phyloP scores from a whole-genome alignment of 169 alveolate species.

The Condylostoma magnum region DNA sequence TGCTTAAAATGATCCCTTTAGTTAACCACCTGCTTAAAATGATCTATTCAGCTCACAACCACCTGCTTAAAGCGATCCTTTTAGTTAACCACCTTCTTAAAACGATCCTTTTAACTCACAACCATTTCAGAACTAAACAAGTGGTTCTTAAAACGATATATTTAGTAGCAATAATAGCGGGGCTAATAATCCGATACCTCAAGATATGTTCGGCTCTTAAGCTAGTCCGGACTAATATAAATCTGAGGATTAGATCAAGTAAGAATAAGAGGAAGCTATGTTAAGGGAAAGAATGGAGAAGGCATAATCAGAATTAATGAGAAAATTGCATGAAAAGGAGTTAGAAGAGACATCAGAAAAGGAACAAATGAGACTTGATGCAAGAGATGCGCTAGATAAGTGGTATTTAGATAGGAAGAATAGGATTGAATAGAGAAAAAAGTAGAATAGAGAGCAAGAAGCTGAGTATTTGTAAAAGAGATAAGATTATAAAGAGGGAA shows the following conservation, averaged over 20 bases:
- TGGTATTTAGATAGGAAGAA: slow-evolving; percentile 4
- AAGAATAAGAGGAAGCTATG: slow-evolving; percentile 3
- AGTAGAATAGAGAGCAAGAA: neutral
- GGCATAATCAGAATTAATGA: neutral
- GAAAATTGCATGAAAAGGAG: slow-evolving; percentile 5
- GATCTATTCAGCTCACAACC: no score
- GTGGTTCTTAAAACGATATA: neutral
- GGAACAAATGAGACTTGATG: slow-evolving; percentile 5
- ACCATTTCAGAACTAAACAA: neutral
- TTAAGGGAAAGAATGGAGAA: neutral
- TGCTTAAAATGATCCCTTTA: no score
- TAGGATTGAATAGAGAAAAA: neutral
- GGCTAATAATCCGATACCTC: neutral
- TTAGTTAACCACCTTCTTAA: neutral
- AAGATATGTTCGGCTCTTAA: neutral
- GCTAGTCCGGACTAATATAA: neutral
- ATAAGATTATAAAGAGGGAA: neutral
- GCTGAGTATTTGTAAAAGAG: neutral
- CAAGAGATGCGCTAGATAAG: neutral
- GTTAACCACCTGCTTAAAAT: no score
- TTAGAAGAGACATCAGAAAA: neutral
- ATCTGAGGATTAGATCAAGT: neutral
- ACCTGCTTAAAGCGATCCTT: neutral
- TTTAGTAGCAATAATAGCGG: neutral
- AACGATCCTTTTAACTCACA: neutral